A percentile compares a stretch with the other conserved stretches of the same genome.
Evolutionary conservation across 148 eudicot genomes (phyloP).

Genomic region (Tetragonia tetragonoides): DNA sequence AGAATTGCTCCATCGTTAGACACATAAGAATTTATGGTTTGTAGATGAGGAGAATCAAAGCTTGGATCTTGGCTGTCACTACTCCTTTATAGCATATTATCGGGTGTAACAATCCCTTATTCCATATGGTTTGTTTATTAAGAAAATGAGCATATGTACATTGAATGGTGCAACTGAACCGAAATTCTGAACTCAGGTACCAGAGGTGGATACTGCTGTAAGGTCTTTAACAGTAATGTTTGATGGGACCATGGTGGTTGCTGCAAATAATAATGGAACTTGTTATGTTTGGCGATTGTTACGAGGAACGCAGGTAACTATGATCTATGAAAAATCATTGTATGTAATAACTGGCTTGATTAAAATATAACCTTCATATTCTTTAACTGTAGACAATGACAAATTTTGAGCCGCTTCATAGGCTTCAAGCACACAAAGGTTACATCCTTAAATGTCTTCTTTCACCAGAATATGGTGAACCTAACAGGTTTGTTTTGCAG

Average conservation of each 20-base stretch:
- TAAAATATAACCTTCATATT: neutral
- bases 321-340: neutral
- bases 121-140: neutral
- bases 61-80: neutral
- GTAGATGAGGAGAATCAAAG: neutral
- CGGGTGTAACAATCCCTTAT: neutral
- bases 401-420: constrained; percentile 95
- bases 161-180: constrained; percentile 18
- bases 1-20: neutral
- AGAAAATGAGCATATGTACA: neutral
- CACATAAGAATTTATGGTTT: neutral
- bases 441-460: constrained; percentile 95
- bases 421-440: constrained; percentile 90
- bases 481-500: constrained; percentile 51
- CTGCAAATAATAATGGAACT: constrained; percentile 91
- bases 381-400: constrained; percentile 77
- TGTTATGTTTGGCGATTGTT: constrained; percentile 97
- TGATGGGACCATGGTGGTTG: constrained; percentile 97
- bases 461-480: constrained; percentile 87
- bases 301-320: constrained; percentile 76
- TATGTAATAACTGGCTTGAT: neutral
- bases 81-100: neutral
- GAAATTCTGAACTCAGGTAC: constrained; percentile 59
- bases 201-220: constrained; percentile 97
- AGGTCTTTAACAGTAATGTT: constrained; percentile 96